Base-by-base conservation (phyloP, 2,329 filamentous ascomycete species). In the Stenocarpella maydis region DNA sequence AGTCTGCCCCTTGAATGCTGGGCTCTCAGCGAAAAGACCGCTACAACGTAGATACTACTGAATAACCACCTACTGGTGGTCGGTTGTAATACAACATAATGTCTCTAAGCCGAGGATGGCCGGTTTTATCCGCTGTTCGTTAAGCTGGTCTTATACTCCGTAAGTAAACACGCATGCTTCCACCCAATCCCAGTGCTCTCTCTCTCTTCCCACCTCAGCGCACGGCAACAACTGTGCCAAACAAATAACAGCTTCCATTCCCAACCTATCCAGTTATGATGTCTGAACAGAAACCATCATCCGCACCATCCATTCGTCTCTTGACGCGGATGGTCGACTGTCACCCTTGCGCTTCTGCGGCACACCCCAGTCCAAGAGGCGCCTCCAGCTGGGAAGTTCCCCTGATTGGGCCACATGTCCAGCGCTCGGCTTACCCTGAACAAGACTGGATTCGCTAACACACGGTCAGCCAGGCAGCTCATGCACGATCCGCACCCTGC, bases 371-470 rank as follows among this genome's bases (percentile, higher is more conserved):
- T 15, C 14, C 9, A 28, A 8, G 55, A 45, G 55, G 41, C 55
- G 55, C 41, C 28, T n/a, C 26, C 58, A 61, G 9, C 31, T 4
- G 4, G 4, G 31, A 34, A 47, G 41, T 61, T 21, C 26, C 28
- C 12, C 9, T 34, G 41, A 61, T 47, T 61, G 58, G 58, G 17
- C 58, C 58, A 61, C 58, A 47, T 61, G 58, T 61, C 58, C 31
- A 61, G 39, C 41, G 55, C 55, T 19, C 14, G 45, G 10, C 24
- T 31, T 47, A 34, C 55, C 21, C 39, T 9, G 24, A 24, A 41
- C 21, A 43, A 28, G 37, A 28, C 14, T n/a, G 41, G 39, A 21
- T 26, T 34, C 9, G 39, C 39, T 14, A 34, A 14, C 55, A 47
- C 26, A 61, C 19, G n/a, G n/a, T 14, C 28, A 8, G 15, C 26